Evolutionary conservation across 2,329 filamentous ascomycete genomes (phyloP), one percentile per base, ranked within the genome.

Genomic region (Tolypocladium cylindrosporum): DNA sequence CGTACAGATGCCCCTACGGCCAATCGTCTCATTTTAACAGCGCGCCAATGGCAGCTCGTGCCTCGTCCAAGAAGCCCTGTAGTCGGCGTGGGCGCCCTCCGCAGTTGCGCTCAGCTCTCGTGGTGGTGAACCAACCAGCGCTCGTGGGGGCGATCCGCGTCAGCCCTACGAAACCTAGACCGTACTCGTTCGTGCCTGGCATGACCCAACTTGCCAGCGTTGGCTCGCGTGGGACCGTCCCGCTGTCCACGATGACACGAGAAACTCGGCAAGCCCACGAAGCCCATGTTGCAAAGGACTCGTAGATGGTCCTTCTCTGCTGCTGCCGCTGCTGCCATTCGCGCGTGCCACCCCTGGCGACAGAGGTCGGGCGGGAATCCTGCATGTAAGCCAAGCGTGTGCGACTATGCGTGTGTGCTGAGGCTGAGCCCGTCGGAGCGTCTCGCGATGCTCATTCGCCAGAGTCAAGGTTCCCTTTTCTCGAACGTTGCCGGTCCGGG

Each of bases 141-240:
- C 37, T 36, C 41, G 42, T 55, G 56, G 58, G 55, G 53, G 54
- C 58, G 40, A 56, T 64, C 57, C 58, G 55, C 58, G 62, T 64
- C 62, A 64, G 62, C 62, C 62, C 62, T 64, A 64, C 61, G 61
- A 64, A 61, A 61, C 59, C 58, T 61, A 57, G 62, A 2, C 24
- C 24, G 24, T 27, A 27, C 24, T 27, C 24, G 24, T 27, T 27
- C 24, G 24, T 59, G 58, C 40, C 34, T 19, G 13, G 53, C 48
- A 34, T 11, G 45, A 50, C 45, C 42, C 41, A 50, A 36, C 36
- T 14, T 14, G 7, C 19, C 50, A 21, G 9, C 34, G 19, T 31
- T 21, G 27, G 41, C 40, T 55, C 50, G 48, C 27, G 37, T 27
- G 16, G 41, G 39, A n/a, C 50, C 27, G 37, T 53, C 19, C 42